A percentile compares a stretch with the other conserved stretches of the same genome.
These are phyloP conservation scores for Ceratocystiopsis sp. DNA, from an alignment of 2,329 filamentous ascomycete genomes.

Conservation along the genomic window DNA sequence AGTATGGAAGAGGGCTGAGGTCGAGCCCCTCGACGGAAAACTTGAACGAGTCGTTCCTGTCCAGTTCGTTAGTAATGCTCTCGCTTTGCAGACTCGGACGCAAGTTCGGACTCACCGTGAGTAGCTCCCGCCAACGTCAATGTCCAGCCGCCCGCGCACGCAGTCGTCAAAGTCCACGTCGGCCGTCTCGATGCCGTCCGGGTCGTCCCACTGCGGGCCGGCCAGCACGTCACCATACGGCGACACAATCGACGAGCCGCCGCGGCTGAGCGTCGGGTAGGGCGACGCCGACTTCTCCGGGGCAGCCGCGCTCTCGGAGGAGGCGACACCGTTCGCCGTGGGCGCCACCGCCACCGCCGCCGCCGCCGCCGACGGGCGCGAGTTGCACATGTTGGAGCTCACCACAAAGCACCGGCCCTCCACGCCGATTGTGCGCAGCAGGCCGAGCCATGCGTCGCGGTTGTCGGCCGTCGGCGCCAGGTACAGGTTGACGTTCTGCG, in stretches of 20 bases:
- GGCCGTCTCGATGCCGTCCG: constrained; percentile 45
- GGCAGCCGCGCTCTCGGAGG: too few species aligned
- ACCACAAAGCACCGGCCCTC: constrained; percentile 79
- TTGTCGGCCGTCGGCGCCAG: constrained; percentile 79
- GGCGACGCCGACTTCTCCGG: neutral
- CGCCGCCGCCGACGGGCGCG: constrained; percentile 28
- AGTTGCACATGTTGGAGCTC: constrained; percentile 66
- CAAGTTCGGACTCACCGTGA: constrained; percentile 51
- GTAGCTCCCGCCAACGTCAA: constrained; percentile 76
- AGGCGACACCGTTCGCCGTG: neutral
- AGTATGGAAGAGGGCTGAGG: neutral
- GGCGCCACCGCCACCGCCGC: neutral
- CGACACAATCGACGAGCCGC: constrained; percentile 68
- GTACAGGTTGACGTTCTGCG: constrained; percentile 83
- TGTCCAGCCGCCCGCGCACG: constrained; percentile 59
- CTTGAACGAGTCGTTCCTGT: neutral
- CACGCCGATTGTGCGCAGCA: constrained; percentile 67
- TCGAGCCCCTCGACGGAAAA: neutral
- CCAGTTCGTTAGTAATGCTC: too few species aligned
- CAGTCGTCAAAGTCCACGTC: constrained; percentile 85
- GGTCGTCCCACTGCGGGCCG: constrained; percentile 71
- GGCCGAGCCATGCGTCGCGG: constrained; percentile 61
- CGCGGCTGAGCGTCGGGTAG: constrained; percentile 26
- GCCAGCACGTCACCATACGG: constrained; percentile 65
- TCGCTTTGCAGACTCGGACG: too few species aligned